These are phyloP conservation scores for Tarenaya hassleriana DNA, from an alignment of 345 rosid species.

Conservation along the genomic window DNA sequence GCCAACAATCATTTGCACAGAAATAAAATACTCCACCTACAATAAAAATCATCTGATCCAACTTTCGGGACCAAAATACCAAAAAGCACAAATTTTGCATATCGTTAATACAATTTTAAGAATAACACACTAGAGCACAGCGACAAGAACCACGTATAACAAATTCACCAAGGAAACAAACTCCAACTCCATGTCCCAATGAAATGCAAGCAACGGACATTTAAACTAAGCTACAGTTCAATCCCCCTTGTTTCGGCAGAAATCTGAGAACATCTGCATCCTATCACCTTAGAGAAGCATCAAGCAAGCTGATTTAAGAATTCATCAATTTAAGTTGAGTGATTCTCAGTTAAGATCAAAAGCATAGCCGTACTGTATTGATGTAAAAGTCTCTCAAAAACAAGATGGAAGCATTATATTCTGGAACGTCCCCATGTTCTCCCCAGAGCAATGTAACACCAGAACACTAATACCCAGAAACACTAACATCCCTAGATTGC, in stretches of 20 bases:
- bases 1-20: too few species aligned
- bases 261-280: slow-evolving; percentile 2
- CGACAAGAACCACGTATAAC: slow-evolving; percentile 8
- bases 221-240: slow-evolving; percentile 14
- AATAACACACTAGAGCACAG: slow-evolving; percentile 9
- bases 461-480: too few species aligned
- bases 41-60: slow-evolving; percentile 17
- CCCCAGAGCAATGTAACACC: too few species aligned
- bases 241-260: slow-evolving; percentile 5
- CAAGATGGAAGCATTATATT: too few species aligned
- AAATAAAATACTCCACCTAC: too few species aligned
- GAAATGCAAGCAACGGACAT: slow-evolving; percentile 9
- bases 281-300: slow-evolving; percentile 14
- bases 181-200: neutral
- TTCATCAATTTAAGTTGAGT: slow-evolving; percentile 7
- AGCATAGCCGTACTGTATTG: too few species aligned
- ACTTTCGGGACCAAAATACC: neutral
- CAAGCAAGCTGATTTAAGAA: slow-evolving; percentile 17
- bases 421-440: too few species aligned
- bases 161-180: slow-evolving; percentile 11
- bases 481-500: too few species aligned
- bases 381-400: too few species aligned
- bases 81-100: slow-evolving; percentile 7
- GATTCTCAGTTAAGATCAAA: too few species aligned
- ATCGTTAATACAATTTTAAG: slow-evolving; percentile 5